Evolutionary conservation across 2,329 filamentous ascomycete genomes (phyloP).

Genomic region (Coniochaeta pulveracea): DNA sequence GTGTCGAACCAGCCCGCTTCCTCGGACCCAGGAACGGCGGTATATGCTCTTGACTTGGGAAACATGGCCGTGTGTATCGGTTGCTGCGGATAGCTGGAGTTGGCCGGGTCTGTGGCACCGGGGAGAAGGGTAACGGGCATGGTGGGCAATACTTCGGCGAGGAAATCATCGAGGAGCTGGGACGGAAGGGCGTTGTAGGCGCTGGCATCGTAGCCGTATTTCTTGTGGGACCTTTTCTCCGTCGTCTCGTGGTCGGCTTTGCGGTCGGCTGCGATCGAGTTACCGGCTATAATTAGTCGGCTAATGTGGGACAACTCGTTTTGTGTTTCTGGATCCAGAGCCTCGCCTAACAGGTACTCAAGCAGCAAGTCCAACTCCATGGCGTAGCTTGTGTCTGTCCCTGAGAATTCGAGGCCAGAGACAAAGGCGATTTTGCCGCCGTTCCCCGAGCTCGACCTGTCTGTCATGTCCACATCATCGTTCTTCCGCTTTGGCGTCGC

Average conservation of each 20-base stretch:
- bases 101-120: slow-evolving; percentile 75
- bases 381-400: slow-evolving; percentile 58
- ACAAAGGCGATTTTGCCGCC: slow-evolving; percentile 66
- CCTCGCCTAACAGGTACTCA: slow-evolving; percentile 83
- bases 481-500: slow-evolving; percentile 27
- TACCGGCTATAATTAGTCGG: slow-evolving; percentile 81
- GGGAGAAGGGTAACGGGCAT: slow-evolving; percentile 85
- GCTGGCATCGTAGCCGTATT: slow-evolving; percentile 88
- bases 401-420: slow-evolving; percentile 77
- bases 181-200: slow-evolving; percentile 81
- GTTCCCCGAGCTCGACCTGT: slow-evolving; percentile 19
- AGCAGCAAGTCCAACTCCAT: slow-evolving; percentile 66
- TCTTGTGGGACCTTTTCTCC: slow-evolving; percentile 50
- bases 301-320: slow-evolving; percentile 56
- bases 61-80: slow-evolving; percentile 91
- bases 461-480: slow-evolving; percentile 48
- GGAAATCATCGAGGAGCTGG: slow-evolving; percentile 71
- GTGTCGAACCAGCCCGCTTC: slow-evolving; percentile 70
- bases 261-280: slow-evolving; percentile 53
- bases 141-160: slow-evolving; percentile 69
- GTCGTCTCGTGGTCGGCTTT: slow-evolving; percentile 25
- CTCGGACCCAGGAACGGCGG: slow-evolving; percentile 28
- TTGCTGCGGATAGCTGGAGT: slow-evolving; percentile 83
- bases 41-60: slow-evolving; percentile 60
- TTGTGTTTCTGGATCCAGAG: slow-evolving; percentile 49